These are phyloP conservation scores for Triticum timopheevii DNA, from an alignment of 176 grass and related monocot species.

Conservation along the genomic window DNA sequence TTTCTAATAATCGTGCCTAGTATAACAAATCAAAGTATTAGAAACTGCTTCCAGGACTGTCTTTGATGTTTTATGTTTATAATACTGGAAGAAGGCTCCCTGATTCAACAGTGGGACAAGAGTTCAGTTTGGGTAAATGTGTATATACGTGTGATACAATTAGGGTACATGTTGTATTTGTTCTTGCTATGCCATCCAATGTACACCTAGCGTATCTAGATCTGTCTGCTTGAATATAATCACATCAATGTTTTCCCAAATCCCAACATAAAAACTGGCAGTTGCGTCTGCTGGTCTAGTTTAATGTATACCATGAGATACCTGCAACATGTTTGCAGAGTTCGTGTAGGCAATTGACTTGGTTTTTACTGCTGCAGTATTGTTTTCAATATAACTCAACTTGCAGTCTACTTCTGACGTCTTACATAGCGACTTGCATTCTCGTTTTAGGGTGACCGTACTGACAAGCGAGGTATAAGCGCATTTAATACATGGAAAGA, in stretches of 20 bases:
- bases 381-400: conserved; percentile 1
- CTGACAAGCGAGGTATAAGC: conserved; percentile 79
- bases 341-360: not conserved
- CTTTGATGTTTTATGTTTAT: not conserved
- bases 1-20: not conserved
- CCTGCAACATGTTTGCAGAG: not conserved
- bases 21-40: not conserved
- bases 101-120: not conserved
- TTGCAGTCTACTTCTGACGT: not conserved
- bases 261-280: not conserved
- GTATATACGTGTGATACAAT: not conserved
- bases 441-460: conserved; percentile 80
- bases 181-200: not conserved
- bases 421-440: conserved; percentile 12
- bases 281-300: not conserved
- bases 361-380: not conserved
- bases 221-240: not conserved
- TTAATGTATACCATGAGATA: not conserved
- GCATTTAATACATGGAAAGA: conserved; percentile 99
- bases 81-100: not conserved
- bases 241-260: not conserved
- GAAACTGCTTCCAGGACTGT: not conserved
- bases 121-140: not conserved
- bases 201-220: not conserved
- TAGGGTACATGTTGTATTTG: not conserved